Evolutionary conservation across 78 protist genomes (phyloP).

Genomic region (Kipferlia bialata): DNA sequence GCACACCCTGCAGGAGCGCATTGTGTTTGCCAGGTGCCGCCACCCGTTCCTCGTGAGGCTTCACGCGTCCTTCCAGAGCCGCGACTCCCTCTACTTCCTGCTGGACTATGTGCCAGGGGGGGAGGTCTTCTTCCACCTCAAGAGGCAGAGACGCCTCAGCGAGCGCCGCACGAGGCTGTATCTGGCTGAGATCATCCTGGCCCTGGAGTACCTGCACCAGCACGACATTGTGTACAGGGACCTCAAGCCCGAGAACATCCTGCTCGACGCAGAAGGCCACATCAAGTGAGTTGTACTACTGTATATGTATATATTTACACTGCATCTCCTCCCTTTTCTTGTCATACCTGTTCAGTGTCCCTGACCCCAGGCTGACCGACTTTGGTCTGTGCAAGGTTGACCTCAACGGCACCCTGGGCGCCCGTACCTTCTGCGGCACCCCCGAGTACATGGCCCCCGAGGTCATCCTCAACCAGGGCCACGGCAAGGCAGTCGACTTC

Average conservation of each 20-base stretch:
- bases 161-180: conserved; percentile 61
- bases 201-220: conserved; percentile 61
- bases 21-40: not conserved
- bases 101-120: conserved; percentile 84
- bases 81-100: conserved; percentile 70
- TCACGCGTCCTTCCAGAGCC: conserved; percentile 72
- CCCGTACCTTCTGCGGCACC: conserved; percentile 91
- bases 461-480: conserved; percentile 49
- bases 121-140: conserved; percentile 75
- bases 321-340: too few relatives aligned
- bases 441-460: conserved; percentile 94
- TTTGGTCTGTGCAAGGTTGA: conserved; percentile 80
- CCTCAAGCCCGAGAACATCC: conserved; percentile 87
- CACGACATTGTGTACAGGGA: conserved; percentile 57
- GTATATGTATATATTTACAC: too few relatives aligned
- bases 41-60: conserved; percentile 73
- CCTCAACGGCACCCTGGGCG: conserved; percentile 20
- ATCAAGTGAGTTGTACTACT: too few relatives aligned
- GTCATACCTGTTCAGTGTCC: too few relatives aligned
- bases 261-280: conserved; percentile 72
- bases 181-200: conserved; percentile 69
- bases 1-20: conserved; percentile 30
- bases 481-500: conserved; percentile 61
- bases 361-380: conserved; percentile 79
- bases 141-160: conserved; percentile 38